Evolutionary conservation across 164 flowering plant species (phyloP), one percentile per base, ranked within the genome.

Genomic region (Macadamia tetraphylla): DNA sequence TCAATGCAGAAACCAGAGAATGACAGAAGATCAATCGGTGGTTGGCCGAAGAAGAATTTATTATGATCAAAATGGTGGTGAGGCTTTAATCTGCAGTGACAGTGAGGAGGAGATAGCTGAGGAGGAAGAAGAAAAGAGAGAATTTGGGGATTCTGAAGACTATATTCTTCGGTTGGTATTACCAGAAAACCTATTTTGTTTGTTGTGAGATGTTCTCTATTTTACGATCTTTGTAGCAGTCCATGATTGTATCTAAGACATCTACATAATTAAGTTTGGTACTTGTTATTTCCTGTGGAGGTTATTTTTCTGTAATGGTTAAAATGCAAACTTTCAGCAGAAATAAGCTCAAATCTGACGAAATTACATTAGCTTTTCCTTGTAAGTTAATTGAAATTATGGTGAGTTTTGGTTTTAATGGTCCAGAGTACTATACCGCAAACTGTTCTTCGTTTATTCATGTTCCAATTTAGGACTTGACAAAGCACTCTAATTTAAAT

Each of bases 11-110:
- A 95, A 95, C 78, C 99, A 88, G 75, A 83, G 99, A 79, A 95
- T 95, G 99, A 86, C 97, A 1, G 99, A 95, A 55, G 99, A 95
- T 81, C 99, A 95, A 69, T 92, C 99, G 8, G 97, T 95, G 60
- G 83, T 95, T 10, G 97, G 99, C 60, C 84, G 99, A 73, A 85
- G 97, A 81, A 83, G 99, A 77, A 95, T 95, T 65, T 95, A 95
- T 72, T 95, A 95, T 85, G 99, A 87, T 74, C 99, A 88, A 75
- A 89, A 65, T 85, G 98, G 99, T 31, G 98, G 99, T 29, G 99
- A 95, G 78, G 97, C 99, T 64, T 84, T 95, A 40, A 91, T 95
- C 66, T 89, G 96, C 81, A 95, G 99, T 76, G 99, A 95, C 73
- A 95, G 99, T 73, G 98, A 92, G 78, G 98, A 95, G 74, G 99